Conservation (phyloP, 192 early-diverging fungal species). For the Coemansia sp. region DNA sequence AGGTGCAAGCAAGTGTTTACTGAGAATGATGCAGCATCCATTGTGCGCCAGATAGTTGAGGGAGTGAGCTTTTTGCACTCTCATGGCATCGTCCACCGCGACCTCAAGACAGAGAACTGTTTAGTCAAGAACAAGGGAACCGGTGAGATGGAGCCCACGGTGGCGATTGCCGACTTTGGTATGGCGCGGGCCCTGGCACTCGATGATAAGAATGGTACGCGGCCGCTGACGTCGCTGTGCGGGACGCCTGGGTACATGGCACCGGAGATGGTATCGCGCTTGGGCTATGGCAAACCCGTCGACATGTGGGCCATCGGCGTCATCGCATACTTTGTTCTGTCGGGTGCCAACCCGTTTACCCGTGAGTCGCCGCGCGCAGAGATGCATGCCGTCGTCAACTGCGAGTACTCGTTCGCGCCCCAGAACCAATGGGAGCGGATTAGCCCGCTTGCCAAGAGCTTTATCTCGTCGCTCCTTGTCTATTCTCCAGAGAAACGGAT, state of each 20-base stretch:
- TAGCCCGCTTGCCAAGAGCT: constrained; percentile 62
- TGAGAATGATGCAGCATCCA: constrained; percentile 78
- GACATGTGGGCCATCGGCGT: constrained; percentile 84
- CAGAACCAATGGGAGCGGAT: constrained; percentile 64
- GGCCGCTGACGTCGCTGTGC: constrained; percentile 66
- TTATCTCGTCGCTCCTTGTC: constrained; percentile 67
- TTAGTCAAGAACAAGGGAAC: constrained; percentile 63
- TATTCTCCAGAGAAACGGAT: constrained; percentile 67
- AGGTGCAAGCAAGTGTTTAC: constrained; percentile 64
- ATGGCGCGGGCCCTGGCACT: constrained; percentile 61
- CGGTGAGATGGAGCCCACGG: constrained; percentile 30
- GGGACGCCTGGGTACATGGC: constrained; percentile 84
- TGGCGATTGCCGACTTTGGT: constrained; percentile 84
- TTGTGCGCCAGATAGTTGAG: constrained; percentile 73
- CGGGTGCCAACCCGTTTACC: constrained; percentile 74
- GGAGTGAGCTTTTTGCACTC: constrained; percentile 84
- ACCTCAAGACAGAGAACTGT: constrained; percentile 76
- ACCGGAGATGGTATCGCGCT: constrained; percentile 52
- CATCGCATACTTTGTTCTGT: constrained; percentile 72
- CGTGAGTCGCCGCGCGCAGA: constrained; percentile 51
- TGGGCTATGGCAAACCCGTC: constrained; percentile 71
- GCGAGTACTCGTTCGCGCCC: constrained; percentile 65
- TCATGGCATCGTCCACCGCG: constrained; percentile 85
- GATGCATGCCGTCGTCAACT: constrained; percentile 60
- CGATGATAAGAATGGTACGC: constrained; percentile 54